Evolutionary conservation across 768 basidiomycete species (phyloP).

Genomic region (Termitomyces sp.): DNA sequence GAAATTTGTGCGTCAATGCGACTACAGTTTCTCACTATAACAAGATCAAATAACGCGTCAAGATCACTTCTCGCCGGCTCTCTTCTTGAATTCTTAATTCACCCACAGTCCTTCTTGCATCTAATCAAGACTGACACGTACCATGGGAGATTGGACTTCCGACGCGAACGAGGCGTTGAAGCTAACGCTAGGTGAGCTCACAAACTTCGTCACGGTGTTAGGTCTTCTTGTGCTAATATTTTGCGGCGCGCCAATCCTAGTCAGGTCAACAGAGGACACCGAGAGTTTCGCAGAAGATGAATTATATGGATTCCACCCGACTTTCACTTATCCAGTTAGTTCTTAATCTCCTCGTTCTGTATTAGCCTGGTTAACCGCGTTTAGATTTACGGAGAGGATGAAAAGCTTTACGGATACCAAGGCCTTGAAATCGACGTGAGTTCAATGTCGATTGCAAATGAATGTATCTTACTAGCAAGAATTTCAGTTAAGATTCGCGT

Average conservation of each 20-base stretch:
- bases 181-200: slow-evolving; percentile 65
- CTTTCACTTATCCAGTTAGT: slow-evolving; percentile 90
- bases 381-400: slow-evolving; percentile 93
- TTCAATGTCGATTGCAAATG: slow-evolving; percentile 3
- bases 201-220: not conserved
- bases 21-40: not conserved
- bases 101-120: not conserved
- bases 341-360: slow-evolving; percentile 6
- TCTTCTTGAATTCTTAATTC: not conserved
- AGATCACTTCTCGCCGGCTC: not conserved
- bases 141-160: slow-evolving; percentile 69
- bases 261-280: slow-evolving; percentile 67
- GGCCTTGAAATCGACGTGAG: slow-evolving; percentile 81
- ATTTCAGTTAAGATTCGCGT: slow-evolving; percentile 75
- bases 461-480: not conserved
- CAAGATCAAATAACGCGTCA: slow-evolving; percentile 22
- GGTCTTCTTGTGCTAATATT: not conserved
- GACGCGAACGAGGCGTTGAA: slow-evolving; percentile 76
- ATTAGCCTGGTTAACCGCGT: not conserved
- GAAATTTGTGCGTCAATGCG: no score
- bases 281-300: slow-evolving; percentile 54
- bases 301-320: slow-evolving; percentile 72
- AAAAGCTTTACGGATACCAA: slow-evolving; percentile 93
- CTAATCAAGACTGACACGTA: not conserved
- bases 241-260: slow-evolving; percentile 33